Conservation (phyloP, 805 yeast species). For the Wickerhamiella australiensis region DNA sequence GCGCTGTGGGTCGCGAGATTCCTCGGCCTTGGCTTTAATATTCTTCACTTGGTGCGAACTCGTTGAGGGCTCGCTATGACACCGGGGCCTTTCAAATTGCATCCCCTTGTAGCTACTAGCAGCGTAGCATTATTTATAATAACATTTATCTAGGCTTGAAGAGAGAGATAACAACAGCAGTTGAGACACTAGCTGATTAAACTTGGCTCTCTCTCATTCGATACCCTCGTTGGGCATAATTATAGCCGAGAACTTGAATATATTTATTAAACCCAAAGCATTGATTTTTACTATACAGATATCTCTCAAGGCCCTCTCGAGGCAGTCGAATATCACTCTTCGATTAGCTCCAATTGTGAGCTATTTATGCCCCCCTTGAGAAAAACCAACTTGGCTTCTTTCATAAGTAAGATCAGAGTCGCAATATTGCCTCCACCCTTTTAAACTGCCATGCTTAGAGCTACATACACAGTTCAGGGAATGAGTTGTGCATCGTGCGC, state of each 20-base stretch:
- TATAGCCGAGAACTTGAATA: too few species aligned
- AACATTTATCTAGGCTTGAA: not conserved
- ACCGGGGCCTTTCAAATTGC: not conserved
- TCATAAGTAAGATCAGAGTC: not conserved
- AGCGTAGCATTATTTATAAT: slow-evolving; percentile 7
- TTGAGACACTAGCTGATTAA: not conserved
- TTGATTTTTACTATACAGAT: too few species aligned
- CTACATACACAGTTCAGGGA: slow-evolving; percentile 46
- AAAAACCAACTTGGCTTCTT: not conserved
- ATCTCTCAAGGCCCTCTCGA: too few species aligned
- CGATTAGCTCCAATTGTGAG: not conserved
- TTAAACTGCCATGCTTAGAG: slow-evolving; percentile 31
- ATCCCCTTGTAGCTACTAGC: slow-evolving; percentile 1
- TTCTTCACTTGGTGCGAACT: not conserved
- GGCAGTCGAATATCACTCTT: too few species aligned
- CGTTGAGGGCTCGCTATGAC: not conserved
- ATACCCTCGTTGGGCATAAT: too few species aligned
- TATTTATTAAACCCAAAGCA: too few species aligned
- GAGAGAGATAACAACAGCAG: too few species aligned
- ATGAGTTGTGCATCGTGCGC: slow-evolving; percentile 61
- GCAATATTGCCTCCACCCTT: not conserved
- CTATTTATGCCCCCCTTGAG: not conserved
- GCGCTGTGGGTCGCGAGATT: slow-evolving; percentile 2
- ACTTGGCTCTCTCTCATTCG: too few species aligned
- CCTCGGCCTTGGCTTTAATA: not conserved